Evolutionary conservation across 2,329 filamentous ascomycete genomes (phyloP).

Genomic region (Ophiocordyceps australis): DNA sequence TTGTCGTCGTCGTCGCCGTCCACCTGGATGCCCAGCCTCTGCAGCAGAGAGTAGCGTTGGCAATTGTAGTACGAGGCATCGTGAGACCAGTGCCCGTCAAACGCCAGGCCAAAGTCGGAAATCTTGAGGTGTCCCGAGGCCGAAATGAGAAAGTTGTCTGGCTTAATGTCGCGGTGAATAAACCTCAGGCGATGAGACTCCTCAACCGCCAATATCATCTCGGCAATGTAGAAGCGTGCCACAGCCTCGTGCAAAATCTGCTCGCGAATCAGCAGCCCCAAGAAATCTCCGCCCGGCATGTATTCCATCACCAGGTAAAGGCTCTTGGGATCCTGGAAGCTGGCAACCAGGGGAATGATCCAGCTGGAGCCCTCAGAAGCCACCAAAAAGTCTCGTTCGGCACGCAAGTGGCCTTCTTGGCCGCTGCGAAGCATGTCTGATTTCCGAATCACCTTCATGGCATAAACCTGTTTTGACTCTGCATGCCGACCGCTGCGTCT

Average conservation of each 20-base stretch:
- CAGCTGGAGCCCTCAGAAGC: slow-evolving; percentile 75
- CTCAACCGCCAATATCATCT: slow-evolving; percentile 92
- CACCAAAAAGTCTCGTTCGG: slow-evolving; percentile 83
- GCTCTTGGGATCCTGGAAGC: slow-evolving; percentile 71
- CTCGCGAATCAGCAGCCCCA: slow-evolving; percentile 70
- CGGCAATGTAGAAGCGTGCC: slow-evolving; percentile 75
- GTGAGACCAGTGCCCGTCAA: slow-evolving; percentile 90
- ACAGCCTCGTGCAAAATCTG: slow-evolving; percentile 64
- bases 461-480: slow-evolving; percentile 44
- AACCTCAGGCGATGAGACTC: slow-evolving; percentile 76
- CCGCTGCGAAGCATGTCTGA: slow-evolving; percentile 79
- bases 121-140: slow-evolving; percentile 84
- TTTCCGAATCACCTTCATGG: slow-evolving; percentile 96
- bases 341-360: slow-evolving; percentile 72
- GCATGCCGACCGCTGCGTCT: slow-evolving; percentile 16
- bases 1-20: slow-evolving; percentile 57
- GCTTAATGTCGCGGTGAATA: slow-evolving; percentile 93
- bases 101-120: slow-evolving; percentile 88
- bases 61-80: slow-evolving; percentile 74
- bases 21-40: slow-evolving; percentile 57
- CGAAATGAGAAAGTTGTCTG: slow-evolving; percentile 89
- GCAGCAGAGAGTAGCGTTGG: slow-evolving; percentile 61
- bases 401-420: slow-evolving; percentile 82
- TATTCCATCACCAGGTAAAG: slow-evolving; percentile 97
- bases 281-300: slow-evolving; percentile 91